Conservation (phyloP, 2,329 filamentous ascomycete genomes). For the Leptographium lundbergii region DNA sequence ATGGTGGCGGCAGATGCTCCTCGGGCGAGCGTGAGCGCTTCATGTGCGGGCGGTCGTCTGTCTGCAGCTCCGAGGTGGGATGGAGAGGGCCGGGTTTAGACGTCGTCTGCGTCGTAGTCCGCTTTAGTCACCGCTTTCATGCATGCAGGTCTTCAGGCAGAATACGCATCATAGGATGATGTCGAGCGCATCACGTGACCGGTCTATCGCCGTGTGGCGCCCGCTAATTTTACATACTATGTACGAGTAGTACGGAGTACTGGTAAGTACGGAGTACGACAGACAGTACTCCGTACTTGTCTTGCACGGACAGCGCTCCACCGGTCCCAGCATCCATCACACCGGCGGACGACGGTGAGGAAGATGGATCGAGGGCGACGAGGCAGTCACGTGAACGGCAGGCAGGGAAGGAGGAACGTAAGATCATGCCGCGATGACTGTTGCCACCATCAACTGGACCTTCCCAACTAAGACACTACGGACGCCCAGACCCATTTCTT, state of each 20-base stretch:
- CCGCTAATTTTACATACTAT: no score
- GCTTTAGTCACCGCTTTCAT: conserved; percentile 6
- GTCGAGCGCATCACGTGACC: background rate
- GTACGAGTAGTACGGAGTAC: no score
- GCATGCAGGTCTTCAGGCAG: background rate
- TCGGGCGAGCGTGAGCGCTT: conserved; percentile 51
- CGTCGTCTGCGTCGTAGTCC: no score
- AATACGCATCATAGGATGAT: background rate
- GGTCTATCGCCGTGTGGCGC: no score
- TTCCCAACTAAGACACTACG: background rate
- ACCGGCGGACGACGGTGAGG: no score
- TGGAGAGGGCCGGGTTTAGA: background rate
- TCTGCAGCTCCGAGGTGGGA: background rate
- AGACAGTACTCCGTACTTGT: background rate
- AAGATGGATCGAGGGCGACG: background rate
- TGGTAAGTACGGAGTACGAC: no score
- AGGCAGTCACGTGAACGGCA: background rate
- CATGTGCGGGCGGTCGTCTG: conserved; percentile 29
- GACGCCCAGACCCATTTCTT: background rate
- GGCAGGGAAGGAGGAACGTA: background rate
- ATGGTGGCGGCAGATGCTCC: conserved; percentile 21
- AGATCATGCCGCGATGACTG: background rate
- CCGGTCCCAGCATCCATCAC: background rate
- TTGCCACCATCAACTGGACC: background rate
- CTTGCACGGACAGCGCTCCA: background rate